Evolutionary conservation across 768 basidiomycete genomes (phyloP), one percentile per base, ranked within the genome.

Genomic region (Amanita phalloides): DNA sequence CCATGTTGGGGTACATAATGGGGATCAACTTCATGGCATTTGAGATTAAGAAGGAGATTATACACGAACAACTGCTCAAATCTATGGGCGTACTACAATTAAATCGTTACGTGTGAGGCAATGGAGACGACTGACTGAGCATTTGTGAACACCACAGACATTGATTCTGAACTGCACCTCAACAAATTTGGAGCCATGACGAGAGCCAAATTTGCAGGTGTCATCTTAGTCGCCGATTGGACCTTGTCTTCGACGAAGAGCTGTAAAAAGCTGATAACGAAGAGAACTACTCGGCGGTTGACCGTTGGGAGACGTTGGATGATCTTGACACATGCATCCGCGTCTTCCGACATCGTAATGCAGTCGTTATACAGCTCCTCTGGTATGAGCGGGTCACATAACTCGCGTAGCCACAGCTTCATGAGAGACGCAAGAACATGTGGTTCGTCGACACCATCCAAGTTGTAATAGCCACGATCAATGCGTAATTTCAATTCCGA

Each of bases 171-270:
- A 58, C 75, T 85, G 61, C 92, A 94, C 51, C 92, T 72, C 42
- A 96, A 66, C 41, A 96, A 65, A 66, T 95, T 95, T 6, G 92
- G 92, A 1, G 92, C 90, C 83, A 96, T 87, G 17, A 96, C 90
- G 13, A 94, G 69, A 7, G 92, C 90, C 55, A 95, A 68, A 64
- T 92, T 93, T 35, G 82, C 82, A 9, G 86, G 78, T 3, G 90
- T 94, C 92, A 94, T 95, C 68, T 94, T 91, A 38, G 90, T 92
- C 43, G 73, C 66, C 10, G 64, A 69, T 56, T 88, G 78, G 17
- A 87, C 81, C 57, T 78, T 77, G 39, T 89, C 85, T 45, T 86
- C 84, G 48, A 92, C 66, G 70, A 96, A 96, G 48, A 90, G 68
- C 70, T 95, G 92, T 46, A 94, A 66, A 68, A 96, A 95, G 69